phyloP scores from a whole-genome alignment of 441 rosid genomes.

The Erodium texanum region DNA sequence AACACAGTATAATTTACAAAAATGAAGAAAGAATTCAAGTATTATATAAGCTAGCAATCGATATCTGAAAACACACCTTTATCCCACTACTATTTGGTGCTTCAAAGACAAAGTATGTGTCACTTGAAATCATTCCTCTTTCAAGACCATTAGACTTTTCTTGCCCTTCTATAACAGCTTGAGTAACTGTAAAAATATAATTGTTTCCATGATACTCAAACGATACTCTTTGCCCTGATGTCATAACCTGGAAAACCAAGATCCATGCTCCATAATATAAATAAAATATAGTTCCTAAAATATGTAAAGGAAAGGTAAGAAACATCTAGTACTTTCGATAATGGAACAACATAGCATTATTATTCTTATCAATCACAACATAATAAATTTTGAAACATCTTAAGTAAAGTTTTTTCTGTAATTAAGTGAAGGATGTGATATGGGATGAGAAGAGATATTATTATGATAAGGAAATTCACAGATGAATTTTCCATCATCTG shows the following conservation, averaged over 20 bases:
- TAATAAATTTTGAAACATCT: too few species aligned
- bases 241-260: slow-evolving; percentile 63
- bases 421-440: neutral
- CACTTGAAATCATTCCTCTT: slow-evolving; percentile 72
- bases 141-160: slow-evolving; percentile 51
- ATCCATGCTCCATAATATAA: slow-evolving; percentile 6
- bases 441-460: too few species aligned
- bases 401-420: neutral
- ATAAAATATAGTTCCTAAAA: neutral
- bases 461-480: neutral
- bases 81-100: slow-evolving; percentile 84
- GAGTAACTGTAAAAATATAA: slow-evolving; percentile 74
- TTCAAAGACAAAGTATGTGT: slow-evolving; percentile 83
- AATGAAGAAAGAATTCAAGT: neutral
- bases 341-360: neutral
- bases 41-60: slow-evolving; percentile 4
- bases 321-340: neutral
- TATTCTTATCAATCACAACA: too few species aligned
- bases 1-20: neutral
- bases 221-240: slow-evolving; percentile 72
- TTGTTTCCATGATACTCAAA: slow-evolving; percentile 92
- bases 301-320: neutral
- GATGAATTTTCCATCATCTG: neutral
- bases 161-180: slow-evolving; percentile 66
- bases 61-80: slow-evolving; percentile 42